Base-by-base conservation (phyloP, 2,329 filamentous ascomycete species). In the Aspergillus hiratsukae region DNA sequence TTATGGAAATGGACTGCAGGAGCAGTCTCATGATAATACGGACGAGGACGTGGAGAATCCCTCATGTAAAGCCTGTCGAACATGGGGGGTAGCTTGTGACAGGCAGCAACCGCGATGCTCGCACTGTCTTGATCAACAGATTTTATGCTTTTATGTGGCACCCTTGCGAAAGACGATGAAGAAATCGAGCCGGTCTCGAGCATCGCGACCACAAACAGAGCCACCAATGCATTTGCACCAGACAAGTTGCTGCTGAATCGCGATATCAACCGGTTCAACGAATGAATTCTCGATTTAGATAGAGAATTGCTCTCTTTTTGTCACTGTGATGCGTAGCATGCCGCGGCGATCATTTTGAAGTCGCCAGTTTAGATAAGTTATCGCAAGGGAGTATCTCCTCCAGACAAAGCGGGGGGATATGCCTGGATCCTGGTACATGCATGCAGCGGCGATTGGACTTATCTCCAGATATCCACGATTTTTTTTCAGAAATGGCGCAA, bases 61-160 rank as follows among this genome's bases (percentile, higher is more conserved):
- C 8, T 57, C 64, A 6, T 66, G 69, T 57, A 69, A 66, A 48
- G 64, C 64, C 1, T 72, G 69, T 61, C 64, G 69, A n/a, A 60
- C 67, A 8, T 62, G 63, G 58, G 59, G 61, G 3, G 64, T 66
- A 6, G 48, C 52, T 8, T 72, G 70, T 58, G 69, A 72, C 51
- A 66, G 63, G 25, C 58, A 62, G 6, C 59, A 52, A 53, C 70
- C 70, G 17, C 68, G 66, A 43, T 72, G 70, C 35, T 59, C 65
- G 10, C 66, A 71, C 54, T 72, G 70, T 55, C 59, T 64, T 35
- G 61, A 71, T 23, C 61, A 72, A 52, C 70, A 72, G 52, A 56
- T 70, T 1, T 52, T 72, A 7, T 72, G 70, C 54, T 72, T 72
- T 31, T 72, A 72, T 48, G 66, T 71, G n/a, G 61, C 64, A 9